These are phyloP conservation scores for Nothopassalora personata DNA, from an alignment of 2,329 filamentous ascomycete species.

Conservation along the genomic window DNA sequence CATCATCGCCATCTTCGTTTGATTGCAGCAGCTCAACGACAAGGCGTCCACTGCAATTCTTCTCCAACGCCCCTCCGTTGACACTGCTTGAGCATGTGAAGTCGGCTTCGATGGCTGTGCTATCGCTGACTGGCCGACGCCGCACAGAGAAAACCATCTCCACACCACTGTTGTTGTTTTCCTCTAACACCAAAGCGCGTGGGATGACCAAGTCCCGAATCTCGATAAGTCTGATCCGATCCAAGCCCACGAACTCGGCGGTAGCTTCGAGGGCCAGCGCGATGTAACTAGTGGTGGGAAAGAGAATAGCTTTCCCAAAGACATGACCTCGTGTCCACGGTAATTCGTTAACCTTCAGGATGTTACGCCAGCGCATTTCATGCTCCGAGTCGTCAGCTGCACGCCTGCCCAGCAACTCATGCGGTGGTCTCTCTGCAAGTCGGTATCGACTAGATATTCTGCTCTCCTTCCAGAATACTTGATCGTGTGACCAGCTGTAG, in stretches of 20 bases:
- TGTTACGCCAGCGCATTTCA: constrained; percentile 16
- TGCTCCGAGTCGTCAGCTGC: constrained; percentile 14
- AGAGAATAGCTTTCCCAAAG: constrained; percentile 30
- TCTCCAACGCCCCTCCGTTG: constrained; percentile 10
- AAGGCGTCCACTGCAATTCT: constrained; percentile 14
- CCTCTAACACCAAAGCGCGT: constrained; percentile 16
- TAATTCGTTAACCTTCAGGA: constrained; percentile 19
- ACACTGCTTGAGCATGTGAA: constrained; percentile 14
- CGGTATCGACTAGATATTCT: constrained; percentile 12
- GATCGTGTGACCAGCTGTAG: constrained; percentile 16
- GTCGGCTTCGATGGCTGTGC: constrained; percentile 33
- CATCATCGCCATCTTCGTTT: neutral
- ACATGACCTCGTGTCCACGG: constrained; percentile 34
- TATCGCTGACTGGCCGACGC: constrained; percentile 21
- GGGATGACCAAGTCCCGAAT: constrained; percentile 14
- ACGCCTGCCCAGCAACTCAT: constrained; percentile 15
- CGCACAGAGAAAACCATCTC: constrained; percentile 28
- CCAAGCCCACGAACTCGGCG: constrained; percentile 9
- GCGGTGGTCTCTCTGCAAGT: constrained; percentile 7
- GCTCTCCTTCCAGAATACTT: constrained; percentile 14
- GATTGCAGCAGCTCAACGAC: constrained; percentile 11
- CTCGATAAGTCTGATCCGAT: constrained; percentile 16
- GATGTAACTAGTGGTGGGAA: constrained; percentile 28
- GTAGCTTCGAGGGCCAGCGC: constrained; percentile 22
- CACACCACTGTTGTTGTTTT: constrained; percentile 14